Conservation (phyloP, 345 rosid genomes). For the Eucalyptus pauciflora region DNA sequence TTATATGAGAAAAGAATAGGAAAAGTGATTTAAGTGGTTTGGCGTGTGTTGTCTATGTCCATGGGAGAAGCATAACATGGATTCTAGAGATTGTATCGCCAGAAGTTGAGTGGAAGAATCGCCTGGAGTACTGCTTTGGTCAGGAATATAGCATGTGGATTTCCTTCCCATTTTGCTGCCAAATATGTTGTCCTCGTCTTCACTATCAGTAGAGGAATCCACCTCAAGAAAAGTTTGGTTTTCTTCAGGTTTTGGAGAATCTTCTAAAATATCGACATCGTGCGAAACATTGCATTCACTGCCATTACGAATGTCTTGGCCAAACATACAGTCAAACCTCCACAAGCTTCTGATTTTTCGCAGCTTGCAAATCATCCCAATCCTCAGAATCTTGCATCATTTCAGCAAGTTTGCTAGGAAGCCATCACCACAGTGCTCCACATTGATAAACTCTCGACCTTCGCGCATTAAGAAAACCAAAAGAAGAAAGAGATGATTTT, state of each 20-base stretch:
- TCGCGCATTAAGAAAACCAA: no score
- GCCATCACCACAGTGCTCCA: constrained; percentile 45
- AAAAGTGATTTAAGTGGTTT: no score
- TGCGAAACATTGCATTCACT: neutral
- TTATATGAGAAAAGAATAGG: no score
- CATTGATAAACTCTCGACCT: constrained; percentile 46
- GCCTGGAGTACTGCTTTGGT: neutral
- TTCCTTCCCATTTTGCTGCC: neutral
- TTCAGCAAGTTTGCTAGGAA: no score
- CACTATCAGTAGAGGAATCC: constrained; percentile 52
- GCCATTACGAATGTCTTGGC: neutral
- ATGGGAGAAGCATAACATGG: no score
- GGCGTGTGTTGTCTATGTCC: no score
- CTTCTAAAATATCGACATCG: no score
- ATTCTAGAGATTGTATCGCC: neutral
- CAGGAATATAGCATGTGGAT: neutral
- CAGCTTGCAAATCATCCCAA: constrained; percentile 64
- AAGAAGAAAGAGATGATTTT: no score
- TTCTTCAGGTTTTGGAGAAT: constrained; percentile 30
- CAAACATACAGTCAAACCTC: no score
- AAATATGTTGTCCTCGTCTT: neutral
- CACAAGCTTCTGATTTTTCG: no score
- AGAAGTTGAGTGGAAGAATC: neutral
- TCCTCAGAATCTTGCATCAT: no score
- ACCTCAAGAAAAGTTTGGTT: constrained; percentile 23